Conservation (phyloP, 768 basidiomycete genomes). For the Mycena alexandri region DNA sequence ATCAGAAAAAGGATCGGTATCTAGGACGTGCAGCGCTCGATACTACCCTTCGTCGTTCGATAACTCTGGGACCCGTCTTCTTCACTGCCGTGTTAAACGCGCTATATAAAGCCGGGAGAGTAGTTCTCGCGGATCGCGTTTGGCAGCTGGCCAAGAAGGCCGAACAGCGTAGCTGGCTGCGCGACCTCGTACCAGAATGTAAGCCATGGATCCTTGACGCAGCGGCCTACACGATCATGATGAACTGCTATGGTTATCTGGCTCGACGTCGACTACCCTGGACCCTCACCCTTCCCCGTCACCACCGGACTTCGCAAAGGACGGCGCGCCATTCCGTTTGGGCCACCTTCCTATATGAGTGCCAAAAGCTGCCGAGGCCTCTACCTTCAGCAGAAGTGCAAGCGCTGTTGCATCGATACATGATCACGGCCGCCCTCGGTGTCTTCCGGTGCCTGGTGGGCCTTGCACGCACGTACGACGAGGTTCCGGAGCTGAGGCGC, state of each 20-base stretch:
- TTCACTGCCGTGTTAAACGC: conserved; percentile 73
- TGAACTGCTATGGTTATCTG: conserved; percentile 68
- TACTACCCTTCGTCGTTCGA: conserved; percentile 55
- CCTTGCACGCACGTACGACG: conserved; percentile 23
- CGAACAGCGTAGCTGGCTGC: conserved; percentile 65
- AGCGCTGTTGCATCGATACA: conserved; percentile 50
- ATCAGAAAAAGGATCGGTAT: conserved; percentile 42
- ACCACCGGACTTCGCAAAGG: conserved; percentile 34
- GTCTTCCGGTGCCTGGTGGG: conserved; percentile 41
- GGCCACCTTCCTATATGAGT: conserved; percentile 52
- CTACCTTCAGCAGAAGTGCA: background rate
- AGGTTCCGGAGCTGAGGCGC: conserved; percentile 11
- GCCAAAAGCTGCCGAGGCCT: conserved; percentile 26
- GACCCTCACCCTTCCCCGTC: conserved; percentile 7
- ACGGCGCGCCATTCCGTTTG: conserved; percentile 38
- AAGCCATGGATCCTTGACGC: conserved; percentile 76
- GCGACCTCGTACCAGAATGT: conserved; percentile 38
- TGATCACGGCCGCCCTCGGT: conserved; percentile 48
- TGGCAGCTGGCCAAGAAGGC: conserved; percentile 74
- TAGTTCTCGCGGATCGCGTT: conserved; percentile 70
- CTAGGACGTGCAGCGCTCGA: conserved; percentile 40
- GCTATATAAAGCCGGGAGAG: conserved; percentile 66
- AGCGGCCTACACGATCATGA: conserved; percentile 79
- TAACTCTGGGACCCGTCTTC: conserved; percentile 69
- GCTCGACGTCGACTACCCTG: conserved; percentile 44